These are phyloP conservation scores for Penicillium sp. DNA, from an alignment of 2,329 filamentous ascomycete genomes.

Conservation along the genomic window DNA sequence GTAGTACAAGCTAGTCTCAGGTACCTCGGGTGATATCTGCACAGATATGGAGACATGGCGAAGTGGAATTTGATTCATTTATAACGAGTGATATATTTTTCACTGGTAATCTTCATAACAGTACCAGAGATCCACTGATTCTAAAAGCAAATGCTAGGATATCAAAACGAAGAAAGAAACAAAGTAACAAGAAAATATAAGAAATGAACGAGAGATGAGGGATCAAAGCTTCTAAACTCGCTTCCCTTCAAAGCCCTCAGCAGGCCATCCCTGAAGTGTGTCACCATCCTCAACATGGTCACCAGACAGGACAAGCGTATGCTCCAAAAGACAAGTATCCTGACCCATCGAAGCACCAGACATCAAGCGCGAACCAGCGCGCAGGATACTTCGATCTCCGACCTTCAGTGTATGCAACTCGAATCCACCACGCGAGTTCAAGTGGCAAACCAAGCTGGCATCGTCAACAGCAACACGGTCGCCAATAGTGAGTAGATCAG, in stretches of 20 bases:
- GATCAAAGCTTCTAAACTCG: slow-evolving; percentile 5
- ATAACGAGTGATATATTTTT: no score
- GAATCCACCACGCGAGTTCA: slow-evolving; percentile 59
- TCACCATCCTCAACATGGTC: slow-evolving; percentile 53
- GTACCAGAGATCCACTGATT: neutral
- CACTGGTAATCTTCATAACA: neutral
- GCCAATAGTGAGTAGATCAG: slow-evolving; percentile 55
- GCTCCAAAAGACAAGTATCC: slow-evolving; percentile 56
- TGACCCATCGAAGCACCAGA: slow-evolving; percentile 55
- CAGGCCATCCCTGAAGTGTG: slow-evolving; percentile 59
- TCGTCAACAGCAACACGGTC: slow-evolving; percentile 57
- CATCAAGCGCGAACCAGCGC: slow-evolving; percentile 54
- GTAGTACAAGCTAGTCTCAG: no score
- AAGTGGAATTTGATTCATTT: no score
- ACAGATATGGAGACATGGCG: no score
- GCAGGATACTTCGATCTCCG: slow-evolving; percentile 53
- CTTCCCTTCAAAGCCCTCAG: slow-evolving; percentile 40
- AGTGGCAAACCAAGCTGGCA: slow-evolving; percentile 56
- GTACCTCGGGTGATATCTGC: no score
- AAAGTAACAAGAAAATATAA: neutral
- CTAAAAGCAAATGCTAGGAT: neutral
- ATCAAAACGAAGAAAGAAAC: neutral
- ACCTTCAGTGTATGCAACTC: slow-evolving; percentile 54
- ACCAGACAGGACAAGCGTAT: slow-evolving; percentile 58
- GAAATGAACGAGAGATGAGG: neutral